Percentiles rank a stretch among this genome's conserved stretches.
These are phyloP conservation scores for Astragalus membranaceus DNA, from an alignment of 306 rosid species.

Conservation along the genomic window DNA sequence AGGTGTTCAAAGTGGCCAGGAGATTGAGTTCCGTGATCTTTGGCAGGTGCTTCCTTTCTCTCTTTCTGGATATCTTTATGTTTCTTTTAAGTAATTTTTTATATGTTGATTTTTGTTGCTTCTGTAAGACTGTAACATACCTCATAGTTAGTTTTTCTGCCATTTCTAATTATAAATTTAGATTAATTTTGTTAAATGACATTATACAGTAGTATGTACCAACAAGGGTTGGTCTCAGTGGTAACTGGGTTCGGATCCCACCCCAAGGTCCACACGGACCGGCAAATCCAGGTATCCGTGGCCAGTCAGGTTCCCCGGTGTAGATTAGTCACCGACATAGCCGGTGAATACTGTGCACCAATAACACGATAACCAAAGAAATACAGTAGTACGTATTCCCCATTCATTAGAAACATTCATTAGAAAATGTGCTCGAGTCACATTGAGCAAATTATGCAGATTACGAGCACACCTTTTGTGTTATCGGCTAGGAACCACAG, in stretches of 20 bases:
- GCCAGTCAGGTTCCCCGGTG: no score
- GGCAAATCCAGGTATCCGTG: no score
- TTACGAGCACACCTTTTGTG: not conserved
- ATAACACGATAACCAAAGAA: no score
- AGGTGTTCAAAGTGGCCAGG: slow-evolving; percentile 57
- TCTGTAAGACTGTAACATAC: not conserved
- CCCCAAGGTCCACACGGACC: no score
- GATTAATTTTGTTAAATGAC: slow-evolving; percentile 7
- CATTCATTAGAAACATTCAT: not conserved
- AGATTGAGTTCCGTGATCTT: slow-evolving; percentile 72
- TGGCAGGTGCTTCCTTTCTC: slow-evolving; percentile 71
- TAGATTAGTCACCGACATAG: no score
- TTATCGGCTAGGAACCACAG: not conserved
- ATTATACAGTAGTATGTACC: not conserved
- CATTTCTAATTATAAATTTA: not conserved
- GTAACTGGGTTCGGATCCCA: no score
- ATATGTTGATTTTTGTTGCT: not conserved
- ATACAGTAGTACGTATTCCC: not conserved
- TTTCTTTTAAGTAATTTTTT: not conserved
- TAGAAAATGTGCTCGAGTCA: not conserved
- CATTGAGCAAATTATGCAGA: not conserved
- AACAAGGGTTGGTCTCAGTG: no score
- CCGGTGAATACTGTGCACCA: no score
- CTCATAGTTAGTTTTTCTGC: not conserved
- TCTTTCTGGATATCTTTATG: slow-evolving; percentile 1